Conservation (phyloP, 108 stramenopile species). For the Skeletonema grethae region DNA sequence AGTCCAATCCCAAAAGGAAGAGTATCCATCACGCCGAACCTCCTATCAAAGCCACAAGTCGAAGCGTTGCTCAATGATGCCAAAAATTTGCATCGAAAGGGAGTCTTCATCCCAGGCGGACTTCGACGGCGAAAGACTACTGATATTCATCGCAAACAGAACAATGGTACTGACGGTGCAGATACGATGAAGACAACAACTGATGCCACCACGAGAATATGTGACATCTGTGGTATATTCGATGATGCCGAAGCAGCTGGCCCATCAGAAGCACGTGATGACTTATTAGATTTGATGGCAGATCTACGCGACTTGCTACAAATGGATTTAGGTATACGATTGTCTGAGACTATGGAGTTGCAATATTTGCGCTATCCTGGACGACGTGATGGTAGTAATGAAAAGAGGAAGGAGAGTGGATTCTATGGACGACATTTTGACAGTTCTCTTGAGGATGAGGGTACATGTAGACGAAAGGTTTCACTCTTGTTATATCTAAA, state of each 20-base stretch:
- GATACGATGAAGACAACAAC: constrained; percentile 18
- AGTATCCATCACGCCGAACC: constrained; percentile 19
- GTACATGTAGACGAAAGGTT: constrained; percentile 10
- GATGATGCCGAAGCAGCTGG: constrained; percentile 20
- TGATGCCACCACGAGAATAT: constrained; percentile 14
- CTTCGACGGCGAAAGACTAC: constrained; percentile 8
- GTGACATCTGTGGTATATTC: constrained; percentile 25
- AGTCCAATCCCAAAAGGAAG: constrained; percentile 10
- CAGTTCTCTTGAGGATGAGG: constrained; percentile 10
- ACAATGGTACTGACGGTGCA: not conserved
- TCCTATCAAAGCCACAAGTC: constrained; percentile 5
- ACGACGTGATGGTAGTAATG: not conserved
- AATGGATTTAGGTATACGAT: not conserved
- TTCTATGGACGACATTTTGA: constrained; percentile 34
- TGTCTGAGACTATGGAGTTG: constrained; percentile 24
- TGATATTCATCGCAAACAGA: not conserved
- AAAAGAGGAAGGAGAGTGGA: not conserved
- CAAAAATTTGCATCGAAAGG: not conserved
- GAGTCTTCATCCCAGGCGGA: constrained; percentile 13
- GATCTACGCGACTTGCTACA: constrained; percentile 13
- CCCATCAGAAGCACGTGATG: constrained; percentile 9
- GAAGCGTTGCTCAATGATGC: constrained; percentile 14
- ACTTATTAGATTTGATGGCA: constrained; percentile 13
- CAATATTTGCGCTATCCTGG: constrained; percentile 32
- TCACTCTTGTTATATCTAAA: constrained; percentile 24